Evolutionary conservation across 106 monocot species (phyloP).

Genomic region (Dioscorea dumetorum): DNA sequence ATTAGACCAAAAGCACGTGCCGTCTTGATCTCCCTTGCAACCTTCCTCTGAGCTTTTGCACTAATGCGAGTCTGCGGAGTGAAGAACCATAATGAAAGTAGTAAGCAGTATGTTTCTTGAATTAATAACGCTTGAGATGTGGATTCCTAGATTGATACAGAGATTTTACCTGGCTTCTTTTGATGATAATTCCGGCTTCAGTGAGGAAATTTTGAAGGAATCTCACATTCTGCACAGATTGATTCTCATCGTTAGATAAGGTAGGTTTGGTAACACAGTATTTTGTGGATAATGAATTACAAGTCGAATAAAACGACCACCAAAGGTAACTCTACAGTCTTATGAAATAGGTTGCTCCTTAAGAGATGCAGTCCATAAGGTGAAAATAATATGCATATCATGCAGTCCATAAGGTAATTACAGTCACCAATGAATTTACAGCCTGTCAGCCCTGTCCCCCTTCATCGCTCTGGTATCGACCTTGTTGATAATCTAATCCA

Average conservation of each 20-base stretch:
- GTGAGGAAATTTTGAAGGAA: slow-evolving; percentile 7
- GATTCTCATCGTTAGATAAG: not conserved
- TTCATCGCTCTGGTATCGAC: too few species aligned
- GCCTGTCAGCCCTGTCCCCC: too few species aligned
- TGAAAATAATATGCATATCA: too few species aligned
- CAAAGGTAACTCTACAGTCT: too few species aligned
- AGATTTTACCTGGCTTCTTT: slow-evolving; percentile 12
- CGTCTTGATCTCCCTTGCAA: slow-evolving; percentile 12
- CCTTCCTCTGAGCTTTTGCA: slow-evolving; percentile 12
- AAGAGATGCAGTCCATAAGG: too few species aligned
- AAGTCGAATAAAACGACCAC: too few species aligned
- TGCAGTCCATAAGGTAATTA: too few species aligned
- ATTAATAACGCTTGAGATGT: not conserved
- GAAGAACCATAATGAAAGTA: too few species aligned
- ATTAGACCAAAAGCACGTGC: slow-evolving; percentile 10
- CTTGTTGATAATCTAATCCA: too few species aligned
- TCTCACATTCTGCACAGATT: slow-evolving; percentile 5
- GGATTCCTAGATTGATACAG: not conserved
- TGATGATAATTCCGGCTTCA: slow-evolving; percentile 11
- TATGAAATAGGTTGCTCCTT: too few species aligned
- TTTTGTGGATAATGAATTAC: too few species aligned
- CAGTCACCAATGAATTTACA: too few species aligned
- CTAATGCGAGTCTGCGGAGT: slow-evolving; percentile 4
- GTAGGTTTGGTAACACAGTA: not conserved
- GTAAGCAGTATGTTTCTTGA: not conserved